Evolutionary conservation across 1,284 basidiomycete genomes (phyloP).

Genomic region (Heterobasidion irregulare): DNA sequence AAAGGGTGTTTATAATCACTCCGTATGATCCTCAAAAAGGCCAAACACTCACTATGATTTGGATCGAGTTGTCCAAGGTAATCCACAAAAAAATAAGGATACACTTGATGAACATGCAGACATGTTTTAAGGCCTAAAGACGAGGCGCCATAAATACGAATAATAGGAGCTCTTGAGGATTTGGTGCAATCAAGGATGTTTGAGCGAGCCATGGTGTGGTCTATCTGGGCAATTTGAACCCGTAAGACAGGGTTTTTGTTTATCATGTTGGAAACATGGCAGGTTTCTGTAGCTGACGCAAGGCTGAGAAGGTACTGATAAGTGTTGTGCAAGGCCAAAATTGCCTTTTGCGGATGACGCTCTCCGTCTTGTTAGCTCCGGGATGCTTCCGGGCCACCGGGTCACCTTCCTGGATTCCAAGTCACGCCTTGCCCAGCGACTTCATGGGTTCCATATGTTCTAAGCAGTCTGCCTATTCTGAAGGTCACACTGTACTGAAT

Average conservation of each 20-base stretch:
- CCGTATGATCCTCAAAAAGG: background rate
- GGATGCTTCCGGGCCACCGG: too few species aligned
- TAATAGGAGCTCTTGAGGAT: slow-evolving; percentile 64
- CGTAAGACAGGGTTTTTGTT: slow-evolving; percentile 26
- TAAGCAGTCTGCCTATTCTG: slow-evolving; percentile 41
- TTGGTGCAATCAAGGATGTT: slow-evolving; percentile 57
- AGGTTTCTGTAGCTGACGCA: too few species aligned
- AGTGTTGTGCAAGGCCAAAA: too few species aligned
- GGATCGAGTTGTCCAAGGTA: slow-evolving; percentile 54
- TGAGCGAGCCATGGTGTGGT: slow-evolving; percentile 46
- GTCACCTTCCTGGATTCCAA: too few species aligned
- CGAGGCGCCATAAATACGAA: slow-evolving; percentile 85
- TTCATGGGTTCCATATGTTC: slow-evolving; percentile 65
- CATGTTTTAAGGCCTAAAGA: slow-evolving; percentile 76
- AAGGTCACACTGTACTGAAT: slow-evolving; percentile 46
- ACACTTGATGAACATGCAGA: slow-evolving; percentile 86
- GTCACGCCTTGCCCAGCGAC: background rate
- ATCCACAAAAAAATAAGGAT: slow-evolving; percentile 74
- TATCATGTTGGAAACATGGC: background rate
- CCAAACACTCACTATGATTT: slow-evolving; percentile 27
- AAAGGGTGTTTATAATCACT: background rate
- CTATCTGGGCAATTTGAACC: slow-evolving; percentile 62
- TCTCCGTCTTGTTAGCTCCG: background rate
- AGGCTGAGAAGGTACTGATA: too few species aligned
- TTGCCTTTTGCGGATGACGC: background rate